Conservation (phyloP, 129 eudicot species). For the Lonicera japonica region DNA sequence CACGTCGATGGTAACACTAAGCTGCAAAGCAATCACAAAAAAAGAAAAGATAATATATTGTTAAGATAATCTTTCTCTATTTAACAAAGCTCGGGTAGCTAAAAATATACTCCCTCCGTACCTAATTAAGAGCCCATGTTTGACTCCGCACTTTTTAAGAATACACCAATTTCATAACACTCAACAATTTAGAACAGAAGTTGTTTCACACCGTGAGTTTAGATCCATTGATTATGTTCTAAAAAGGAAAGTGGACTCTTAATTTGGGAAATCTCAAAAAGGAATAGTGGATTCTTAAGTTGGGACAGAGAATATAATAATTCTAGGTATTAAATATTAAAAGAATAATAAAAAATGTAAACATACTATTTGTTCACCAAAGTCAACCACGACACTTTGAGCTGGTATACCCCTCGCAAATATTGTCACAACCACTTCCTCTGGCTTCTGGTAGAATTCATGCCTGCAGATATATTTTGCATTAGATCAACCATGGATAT, state of each 20-base stretch:
- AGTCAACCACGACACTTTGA: constrained; percentile 42
- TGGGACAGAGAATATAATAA: no score
- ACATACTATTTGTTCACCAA: constrained; percentile 57
- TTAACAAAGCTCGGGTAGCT: neutral
- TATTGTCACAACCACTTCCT: constrained; percentile 59
- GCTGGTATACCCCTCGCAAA: constrained; percentile 56
- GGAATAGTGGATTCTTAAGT: no score
- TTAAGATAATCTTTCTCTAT: neutral
- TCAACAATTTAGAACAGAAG: no score
- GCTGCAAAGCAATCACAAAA: constrained; percentile 28
- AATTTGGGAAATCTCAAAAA: no score
- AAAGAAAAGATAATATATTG: neutral
- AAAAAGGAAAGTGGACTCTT: no score
- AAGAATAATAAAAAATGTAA: neutral
- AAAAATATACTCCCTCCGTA: no score
- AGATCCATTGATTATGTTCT: no score
- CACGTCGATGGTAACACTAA: constrained; percentile 44
- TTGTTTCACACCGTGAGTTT: no score
- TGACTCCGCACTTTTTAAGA: no score
- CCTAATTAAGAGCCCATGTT: no score
- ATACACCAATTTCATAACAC: no score
- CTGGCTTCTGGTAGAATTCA: constrained; percentile 66
- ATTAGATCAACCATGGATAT: neutral
- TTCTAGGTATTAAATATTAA: neutral
- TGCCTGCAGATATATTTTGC: constrained; percentile 31